phyloP scores from a whole-genome alignment of 176 grass and related monocot species.

The Puccinellia tenuiflora region DNA sequence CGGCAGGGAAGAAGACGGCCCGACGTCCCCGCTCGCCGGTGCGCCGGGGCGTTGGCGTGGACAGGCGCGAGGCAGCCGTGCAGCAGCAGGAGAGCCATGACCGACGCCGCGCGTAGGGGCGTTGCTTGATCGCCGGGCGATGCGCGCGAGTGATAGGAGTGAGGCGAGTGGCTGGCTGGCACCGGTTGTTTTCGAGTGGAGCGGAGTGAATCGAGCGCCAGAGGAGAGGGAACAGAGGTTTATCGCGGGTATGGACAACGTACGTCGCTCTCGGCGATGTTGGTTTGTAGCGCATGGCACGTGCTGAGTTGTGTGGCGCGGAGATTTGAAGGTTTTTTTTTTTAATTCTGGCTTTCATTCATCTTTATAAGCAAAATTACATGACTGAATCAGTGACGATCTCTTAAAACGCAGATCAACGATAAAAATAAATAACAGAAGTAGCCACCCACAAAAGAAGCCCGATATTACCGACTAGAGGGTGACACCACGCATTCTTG shows the following conservation, averaged over 20 bases:
- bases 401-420: too few species aligned
- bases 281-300: too few species aligned
- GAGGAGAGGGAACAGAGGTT: not conserved
- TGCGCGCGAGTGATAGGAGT: not conserved
- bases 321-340: too few species aligned
- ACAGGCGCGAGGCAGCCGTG: conserved; percentile 10
- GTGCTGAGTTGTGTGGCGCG: too few species aligned
- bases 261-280: not conserved
- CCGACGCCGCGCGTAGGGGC: not conserved
- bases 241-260: not conserved
- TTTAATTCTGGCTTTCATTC: too few species aligned
- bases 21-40: not conserved
- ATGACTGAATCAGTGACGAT: too few species aligned
- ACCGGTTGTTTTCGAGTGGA: not conserved
- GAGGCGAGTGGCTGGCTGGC: not conserved
- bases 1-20: not conserved
- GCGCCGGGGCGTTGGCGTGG: not conserved
- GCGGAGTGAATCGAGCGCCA: not conserved
- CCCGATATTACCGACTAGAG: too few species aligned
- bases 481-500: too few species aligned
- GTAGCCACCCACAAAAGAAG: too few species aligned
- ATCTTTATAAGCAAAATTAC: too few species aligned
- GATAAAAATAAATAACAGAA: too few species aligned
- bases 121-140: not conserved
- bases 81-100: conserved; percentile 27